These are phyloP conservation scores for Caryopteris hybrid DNA, from an alignment of 305 asterid genomes.

Conservation along the genomic window DNA sequence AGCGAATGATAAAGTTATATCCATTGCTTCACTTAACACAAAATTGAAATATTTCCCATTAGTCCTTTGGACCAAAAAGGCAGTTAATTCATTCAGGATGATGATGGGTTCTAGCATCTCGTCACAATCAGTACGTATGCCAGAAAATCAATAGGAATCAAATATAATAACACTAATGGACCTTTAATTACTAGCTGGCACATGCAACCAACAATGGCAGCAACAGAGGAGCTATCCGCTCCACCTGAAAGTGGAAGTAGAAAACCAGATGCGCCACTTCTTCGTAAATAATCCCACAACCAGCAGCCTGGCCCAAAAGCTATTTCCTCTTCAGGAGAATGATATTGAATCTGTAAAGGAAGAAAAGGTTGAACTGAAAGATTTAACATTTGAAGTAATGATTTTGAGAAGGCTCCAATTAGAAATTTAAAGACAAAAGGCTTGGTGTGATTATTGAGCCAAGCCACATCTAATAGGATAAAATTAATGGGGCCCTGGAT, in stretches of 20 bases:
- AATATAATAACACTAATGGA: conserved; percentile 20
- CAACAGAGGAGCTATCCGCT: conserved; percentile 93
- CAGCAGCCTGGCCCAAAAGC: conserved; percentile 95
- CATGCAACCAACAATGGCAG: conserved; percentile 97
- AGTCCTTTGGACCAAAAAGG: no score
- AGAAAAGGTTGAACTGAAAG: conserved; percentile 3
- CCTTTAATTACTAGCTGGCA: conserved; percentile 92
- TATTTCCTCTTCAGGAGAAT: conserved; percentile 91
- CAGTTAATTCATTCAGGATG: not conserved
- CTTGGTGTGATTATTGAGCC: not conserved
- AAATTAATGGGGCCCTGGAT: no score
- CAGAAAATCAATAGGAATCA: not conserved
- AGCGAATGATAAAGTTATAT: not conserved
- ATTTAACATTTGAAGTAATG: not conserved
- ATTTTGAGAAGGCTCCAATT: not conserved
- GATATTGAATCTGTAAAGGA: conserved; percentile 67
- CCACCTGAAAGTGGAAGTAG: conserved; percentile 98
- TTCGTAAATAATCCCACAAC: conserved; percentile 92
- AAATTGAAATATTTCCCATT: not conserved
- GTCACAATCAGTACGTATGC: not conserved
- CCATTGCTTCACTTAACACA: not conserved
- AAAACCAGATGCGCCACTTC: conserved; percentile 95
- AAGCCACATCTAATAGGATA: not conserved
- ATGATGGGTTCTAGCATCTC: conserved; percentile 5
- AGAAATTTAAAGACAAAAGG: not conserved